Evolutionary conservation across 768 basidiomycete species (phyloP).

Genomic region (Pisolithus marmoratus): DNA sequence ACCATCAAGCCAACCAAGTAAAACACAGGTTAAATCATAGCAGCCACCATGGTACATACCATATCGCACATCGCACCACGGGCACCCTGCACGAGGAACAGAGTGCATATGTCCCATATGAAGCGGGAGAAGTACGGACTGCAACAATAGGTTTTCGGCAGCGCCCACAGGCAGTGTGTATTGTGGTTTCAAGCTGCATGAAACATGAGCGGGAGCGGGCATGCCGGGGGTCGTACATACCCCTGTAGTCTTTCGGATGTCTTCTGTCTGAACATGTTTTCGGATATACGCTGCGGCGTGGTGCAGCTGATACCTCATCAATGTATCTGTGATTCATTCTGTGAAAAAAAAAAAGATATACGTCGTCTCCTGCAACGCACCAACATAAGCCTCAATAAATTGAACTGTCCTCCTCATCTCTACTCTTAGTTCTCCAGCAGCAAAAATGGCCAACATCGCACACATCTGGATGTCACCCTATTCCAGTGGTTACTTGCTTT

Average conservation of each 20-base stretch:
- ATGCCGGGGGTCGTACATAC: slow-evolving; percentile 31
- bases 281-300: slow-evolving; percentile 71
- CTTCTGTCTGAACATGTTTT: slow-evolving; percentile 50
- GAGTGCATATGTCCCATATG: slow-evolving; percentile 44
- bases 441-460: slow-evolving; percentile 62
- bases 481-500: background rate
- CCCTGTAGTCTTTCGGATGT: slow-evolving; percentile 46
- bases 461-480: slow-evolving; percentile 83
- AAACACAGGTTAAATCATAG: background rate
- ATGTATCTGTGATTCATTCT: slow-evolving; percentile 41
- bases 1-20: slow-evolving; percentile 1
- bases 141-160: slow-evolving; percentile 59
- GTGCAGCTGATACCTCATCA: slow-evolving; percentile 57
- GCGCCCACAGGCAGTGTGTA: slow-evolving; percentile 63
- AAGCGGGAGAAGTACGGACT: slow-evolving; percentile 27
- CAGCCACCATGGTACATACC: slow-evolving; percentile 39
- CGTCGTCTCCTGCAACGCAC: slow-evolving; percentile 32
- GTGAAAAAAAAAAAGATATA: background rate
- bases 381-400: slow-evolving; percentile 70
- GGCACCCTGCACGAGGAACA: slow-evolving; percentile 52
- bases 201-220: background rate
- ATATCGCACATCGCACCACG: slow-evolving; percentile 60
- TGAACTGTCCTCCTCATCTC: slow-evolving; percentile 36
- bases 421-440: slow-evolving; percentile 52
- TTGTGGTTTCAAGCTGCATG: slow-evolving; percentile 58